Percentiles rank a stretch among this genome's conserved stretches.
Evolutionary conservation across 75 land plant genomes (phyloP).

Genomic region (Azolla pinnata): DNA sequence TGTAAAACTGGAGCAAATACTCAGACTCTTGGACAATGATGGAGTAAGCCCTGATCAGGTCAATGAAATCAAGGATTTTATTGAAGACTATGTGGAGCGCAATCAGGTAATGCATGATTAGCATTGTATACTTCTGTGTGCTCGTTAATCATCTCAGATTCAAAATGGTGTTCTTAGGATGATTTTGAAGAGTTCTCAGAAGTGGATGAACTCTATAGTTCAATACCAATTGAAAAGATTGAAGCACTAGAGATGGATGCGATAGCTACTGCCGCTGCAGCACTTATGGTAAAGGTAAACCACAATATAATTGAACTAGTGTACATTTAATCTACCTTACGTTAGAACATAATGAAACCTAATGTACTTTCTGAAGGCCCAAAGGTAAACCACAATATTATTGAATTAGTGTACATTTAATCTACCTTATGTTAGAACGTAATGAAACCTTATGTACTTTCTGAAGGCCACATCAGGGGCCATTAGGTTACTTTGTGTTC

Average conservation of each 20-base stretch:
- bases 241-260: slow-evolving; percentile 72
- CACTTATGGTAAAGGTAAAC: slow-evolving; percentile 55
- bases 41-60: slow-evolving; percentile 93
- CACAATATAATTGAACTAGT: no score
- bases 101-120: slow-evolving; percentile 61
- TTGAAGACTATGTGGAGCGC: slow-evolving; percentile 92
- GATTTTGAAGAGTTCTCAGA: slow-evolving; percentile 88
- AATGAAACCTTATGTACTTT: no score
- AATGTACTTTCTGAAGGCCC: no score
- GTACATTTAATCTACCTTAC: no score
- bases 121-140: slow-evolving; percentile 1
- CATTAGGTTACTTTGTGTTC: no score
- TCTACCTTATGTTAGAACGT: no score
- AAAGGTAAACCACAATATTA: no score
- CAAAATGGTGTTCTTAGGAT: slow-evolving; percentile 35
- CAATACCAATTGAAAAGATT: slow-evolving; percentile 78
- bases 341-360: no score
- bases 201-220: slow-evolving; percentile 75
- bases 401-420: no score
- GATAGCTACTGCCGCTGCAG: slow-evolving; percentile 51
- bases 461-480: no score
- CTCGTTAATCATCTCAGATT: not conserved
- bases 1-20: slow-evolving; percentile 71
- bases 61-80: slow-evolving; percentile 85
- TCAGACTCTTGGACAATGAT: slow-evolving; percentile 91